Evolutionary conservation across 2,329 filamentous ascomycete genomes (phyloP).

Genomic region (Setomelanomma holmii): DNA sequence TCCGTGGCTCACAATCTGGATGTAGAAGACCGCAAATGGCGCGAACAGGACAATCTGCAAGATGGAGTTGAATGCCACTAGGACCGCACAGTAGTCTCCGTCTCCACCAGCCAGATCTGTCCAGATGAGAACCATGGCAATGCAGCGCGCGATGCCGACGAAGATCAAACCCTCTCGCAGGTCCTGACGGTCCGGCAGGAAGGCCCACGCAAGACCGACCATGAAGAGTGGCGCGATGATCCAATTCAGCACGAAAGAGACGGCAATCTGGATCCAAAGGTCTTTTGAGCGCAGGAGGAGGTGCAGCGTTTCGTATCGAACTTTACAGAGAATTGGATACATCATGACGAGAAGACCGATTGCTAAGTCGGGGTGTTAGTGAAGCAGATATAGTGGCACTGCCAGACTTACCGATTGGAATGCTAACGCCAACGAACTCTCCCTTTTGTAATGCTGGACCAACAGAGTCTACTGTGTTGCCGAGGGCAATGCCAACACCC

Average conservation of each 20-base stretch:
- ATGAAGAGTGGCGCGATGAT: constrained; percentile 82
- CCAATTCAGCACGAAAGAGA: constrained; percentile 83
- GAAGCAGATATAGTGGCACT: neutral
- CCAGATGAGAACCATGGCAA: constrained; percentile 89
- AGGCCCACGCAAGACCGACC: constrained; percentile 73
- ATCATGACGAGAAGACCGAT: constrained; percentile 88
- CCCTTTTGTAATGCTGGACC: constrained; percentile 71
- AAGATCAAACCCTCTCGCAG: constrained; percentile 74
- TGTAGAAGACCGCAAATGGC: constrained; percentile 59
- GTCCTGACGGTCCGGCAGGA: constrained; percentile 52
- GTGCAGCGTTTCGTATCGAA: constrained; percentile 78
- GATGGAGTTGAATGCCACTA: constrained; percentile 58
- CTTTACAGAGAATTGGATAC: constrained; percentile 91
- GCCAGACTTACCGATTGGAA: constrained; percentile 66
- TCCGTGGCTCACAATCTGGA: constrained; percentile 69
- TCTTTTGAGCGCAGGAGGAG: constrained; percentile 65
- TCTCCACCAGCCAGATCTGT: constrained; percentile 79
- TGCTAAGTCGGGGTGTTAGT: constrained; percentile 56
- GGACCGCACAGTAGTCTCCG: constrained; percentile 76
- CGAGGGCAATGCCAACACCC: constrained; percentile 75
- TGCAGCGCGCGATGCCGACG: constrained; percentile 84
- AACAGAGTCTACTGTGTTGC: constrained; percentile 73
- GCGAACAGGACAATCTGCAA: constrained; percentile 58
- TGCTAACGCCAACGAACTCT: constrained; percentile 73
- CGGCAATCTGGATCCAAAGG: constrained; percentile 80